These are phyloP conservation scores for Helianthus tuberosus DNA, from an alignment of 129 eudicot genomes.

Conservation along the genomic window DNA sequence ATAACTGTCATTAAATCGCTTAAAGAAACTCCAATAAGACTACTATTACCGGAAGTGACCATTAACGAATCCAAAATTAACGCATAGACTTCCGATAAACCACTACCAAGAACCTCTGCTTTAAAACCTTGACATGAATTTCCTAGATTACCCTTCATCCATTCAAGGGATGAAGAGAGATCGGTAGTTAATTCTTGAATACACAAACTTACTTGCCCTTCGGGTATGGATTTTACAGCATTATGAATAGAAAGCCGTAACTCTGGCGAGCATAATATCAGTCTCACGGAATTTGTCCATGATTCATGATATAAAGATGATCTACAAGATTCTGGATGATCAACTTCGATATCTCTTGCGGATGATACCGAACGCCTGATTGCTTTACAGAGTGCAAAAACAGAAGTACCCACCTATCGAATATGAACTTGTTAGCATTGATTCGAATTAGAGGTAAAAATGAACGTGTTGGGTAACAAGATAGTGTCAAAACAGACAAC, in stretches of 20 bases:
- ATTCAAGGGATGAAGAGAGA: constrained; percentile 65
- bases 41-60: constrained; percentile 80
- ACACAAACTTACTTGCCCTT: constrained; percentile 79
- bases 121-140: constrained; percentile 34
- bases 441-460: background rate
- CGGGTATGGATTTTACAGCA: constrained; percentile 81
- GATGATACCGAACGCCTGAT: constrained; percentile 50
- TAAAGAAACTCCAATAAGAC: constrained; percentile 62
- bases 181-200: constrained; percentile 57
- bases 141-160: constrained; percentile 51
- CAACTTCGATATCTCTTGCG: constrained; percentile 38
- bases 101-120: constrained; percentile 68
- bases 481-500: background rate
- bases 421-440: constrained; percentile 17
- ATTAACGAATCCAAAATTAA: constrained; percentile 70
- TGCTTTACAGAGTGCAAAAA: constrained; percentile 77
- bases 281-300: constrained; percentile 56
- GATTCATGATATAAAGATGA: constrained; percentile 39
- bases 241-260: constrained; percentile 66
- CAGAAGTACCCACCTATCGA: constrained; percentile 61
- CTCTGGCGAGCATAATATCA: constrained; percentile 63
- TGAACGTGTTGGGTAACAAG: background rate
- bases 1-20: constrained; percentile 51
- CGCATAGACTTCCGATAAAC: constrained; percentile 65
- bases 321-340: constrained; percentile 24